Conservation (phyloP, 345 rosid species). For the Pugionium cornutum region DNA sequence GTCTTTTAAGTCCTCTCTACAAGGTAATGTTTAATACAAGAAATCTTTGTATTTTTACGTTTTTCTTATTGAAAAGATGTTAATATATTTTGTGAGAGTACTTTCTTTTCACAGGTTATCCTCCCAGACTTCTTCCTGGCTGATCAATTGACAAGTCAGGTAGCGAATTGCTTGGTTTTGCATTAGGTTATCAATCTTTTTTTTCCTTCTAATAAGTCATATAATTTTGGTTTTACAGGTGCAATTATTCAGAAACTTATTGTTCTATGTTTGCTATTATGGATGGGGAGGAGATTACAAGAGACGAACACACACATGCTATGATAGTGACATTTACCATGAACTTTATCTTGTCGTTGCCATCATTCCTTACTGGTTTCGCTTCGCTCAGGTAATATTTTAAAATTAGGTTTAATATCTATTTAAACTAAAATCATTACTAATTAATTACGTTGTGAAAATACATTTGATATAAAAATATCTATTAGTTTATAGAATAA, state of each 20-base stretch:
- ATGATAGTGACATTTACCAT: slow-evolving; percentile 46
- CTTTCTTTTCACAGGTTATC: slow-evolving; percentile 50
- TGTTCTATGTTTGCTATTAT: slow-evolving; percentile 66
- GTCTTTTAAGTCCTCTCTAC: slow-evolving; percentile 66
- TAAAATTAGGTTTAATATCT: no score
- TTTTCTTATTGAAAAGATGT: background rate
- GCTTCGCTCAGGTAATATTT: slow-evolving; percentile 67
- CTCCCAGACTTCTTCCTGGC: slow-evolving; percentile 85
- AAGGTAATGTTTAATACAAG: slow-evolving; percentile 49
- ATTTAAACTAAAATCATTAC: no score
- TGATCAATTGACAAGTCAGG: slow-evolving; percentile 91
- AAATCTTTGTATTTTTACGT: background rate
- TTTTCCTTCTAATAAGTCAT: background rate
- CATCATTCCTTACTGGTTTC: slow-evolving; percentile 71
- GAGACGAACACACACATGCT: slow-evolving; percentile 52
- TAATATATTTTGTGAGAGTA: background rate
- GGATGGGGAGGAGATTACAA: slow-evolving; percentile 60
- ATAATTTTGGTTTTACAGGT: slow-evolving; percentile 43
- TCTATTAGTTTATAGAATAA: no score
- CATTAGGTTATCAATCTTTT: background rate
- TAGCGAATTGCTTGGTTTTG: slow-evolving; percentile 21
- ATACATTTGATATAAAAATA: no score
- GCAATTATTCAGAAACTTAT: slow-evolving; percentile 57
- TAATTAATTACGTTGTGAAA: no score
- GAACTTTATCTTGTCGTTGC: slow-evolving; percentile 53